Evolutionary conservation across 345 rosid species (phyloP).

Genomic region (Raphanus sativus): DNA sequence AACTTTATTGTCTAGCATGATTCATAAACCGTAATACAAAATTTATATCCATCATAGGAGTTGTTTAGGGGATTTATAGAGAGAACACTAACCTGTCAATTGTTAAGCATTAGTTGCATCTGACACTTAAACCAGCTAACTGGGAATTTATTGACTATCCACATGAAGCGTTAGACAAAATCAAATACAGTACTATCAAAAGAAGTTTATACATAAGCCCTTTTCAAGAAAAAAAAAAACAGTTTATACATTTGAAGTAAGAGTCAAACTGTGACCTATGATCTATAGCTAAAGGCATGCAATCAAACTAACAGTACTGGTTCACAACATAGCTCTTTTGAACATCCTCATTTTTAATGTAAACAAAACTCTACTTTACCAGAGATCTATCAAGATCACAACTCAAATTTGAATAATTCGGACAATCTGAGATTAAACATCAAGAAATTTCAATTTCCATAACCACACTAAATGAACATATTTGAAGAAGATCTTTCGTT

Average conservation of each 20-base stretch:
- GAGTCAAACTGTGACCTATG: not conserved
- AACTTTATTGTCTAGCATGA: not conserved
- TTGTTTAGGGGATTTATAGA: not conserved
- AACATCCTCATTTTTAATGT: constrained; percentile 76
- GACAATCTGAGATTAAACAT: no score
- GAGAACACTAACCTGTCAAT: not conserved
- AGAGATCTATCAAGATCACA: no score
- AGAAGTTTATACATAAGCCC: no score
- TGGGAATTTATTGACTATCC: not conserved
- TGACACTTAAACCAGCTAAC: not conserved
- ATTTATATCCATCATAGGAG: not conserved
- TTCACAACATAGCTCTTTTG: constrained; percentile 74
- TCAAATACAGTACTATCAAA: not conserved
- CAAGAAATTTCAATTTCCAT: no score
- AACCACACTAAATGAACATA: no score
- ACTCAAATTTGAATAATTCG: no score
- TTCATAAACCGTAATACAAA: not conserved
- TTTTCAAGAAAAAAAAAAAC: no score
- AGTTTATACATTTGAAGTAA: no score
- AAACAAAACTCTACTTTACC: constrained; percentile 53
- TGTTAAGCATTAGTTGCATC: not conserved
- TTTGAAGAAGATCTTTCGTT: no score
- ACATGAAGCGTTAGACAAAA: not conserved
- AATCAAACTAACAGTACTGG: constrained; percentile 90
- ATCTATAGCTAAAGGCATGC: constrained; percentile 98